A percentile compares a stretch with the other conserved stretches of the same genome.
Evolutionary conservation across 106 monocot genomes (phyloP).

Genomic region (Apostasia shenzhenica): DNA sequence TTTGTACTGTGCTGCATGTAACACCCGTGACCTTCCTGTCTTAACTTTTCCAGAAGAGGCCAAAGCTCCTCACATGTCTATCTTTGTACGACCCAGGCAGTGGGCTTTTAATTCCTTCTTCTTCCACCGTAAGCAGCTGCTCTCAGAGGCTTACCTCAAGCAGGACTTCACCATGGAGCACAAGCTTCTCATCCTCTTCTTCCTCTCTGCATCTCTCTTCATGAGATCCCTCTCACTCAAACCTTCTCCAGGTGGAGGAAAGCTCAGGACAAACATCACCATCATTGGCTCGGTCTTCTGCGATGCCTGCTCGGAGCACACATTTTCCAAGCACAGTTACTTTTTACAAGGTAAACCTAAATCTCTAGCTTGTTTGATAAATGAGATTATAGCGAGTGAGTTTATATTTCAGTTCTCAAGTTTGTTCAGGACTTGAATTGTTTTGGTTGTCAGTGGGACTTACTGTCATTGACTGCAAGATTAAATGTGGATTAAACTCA

Average conservation of each 20-base stretch:
- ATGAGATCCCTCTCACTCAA: background rate
- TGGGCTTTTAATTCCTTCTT: background rate
- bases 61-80: conserved; percentile 1
- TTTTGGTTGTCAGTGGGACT: too few species aligned
- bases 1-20: too few species aligned
- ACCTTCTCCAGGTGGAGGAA: background rate
- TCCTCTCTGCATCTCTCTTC: background rate
- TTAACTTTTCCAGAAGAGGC: background rate
- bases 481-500: too few species aligned
- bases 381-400: background rate
- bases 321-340: conserved; percentile 87
- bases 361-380: background rate
- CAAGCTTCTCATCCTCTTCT: conserved; percentile 1
- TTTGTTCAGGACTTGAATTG: background rate
- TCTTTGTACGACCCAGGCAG: background rate
- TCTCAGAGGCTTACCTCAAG: background rate
- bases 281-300: conserved; percentile 87
- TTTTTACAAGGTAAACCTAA: conserved; percentile 54
- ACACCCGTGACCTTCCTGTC: conserved; percentile 2
- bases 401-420: background rate
- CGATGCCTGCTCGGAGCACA: conserved; percentile 78
- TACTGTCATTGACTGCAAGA: background rate
- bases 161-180: conserved; percentile 1
- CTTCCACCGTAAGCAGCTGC: background rate
- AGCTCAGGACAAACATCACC: conserved; percentile 26